These are phyloP conservation scores for Sphagnum contortum DNA, from an alignment of 225 moss, liverwort and hornwort species.

Conservation along the genomic window DNA sequence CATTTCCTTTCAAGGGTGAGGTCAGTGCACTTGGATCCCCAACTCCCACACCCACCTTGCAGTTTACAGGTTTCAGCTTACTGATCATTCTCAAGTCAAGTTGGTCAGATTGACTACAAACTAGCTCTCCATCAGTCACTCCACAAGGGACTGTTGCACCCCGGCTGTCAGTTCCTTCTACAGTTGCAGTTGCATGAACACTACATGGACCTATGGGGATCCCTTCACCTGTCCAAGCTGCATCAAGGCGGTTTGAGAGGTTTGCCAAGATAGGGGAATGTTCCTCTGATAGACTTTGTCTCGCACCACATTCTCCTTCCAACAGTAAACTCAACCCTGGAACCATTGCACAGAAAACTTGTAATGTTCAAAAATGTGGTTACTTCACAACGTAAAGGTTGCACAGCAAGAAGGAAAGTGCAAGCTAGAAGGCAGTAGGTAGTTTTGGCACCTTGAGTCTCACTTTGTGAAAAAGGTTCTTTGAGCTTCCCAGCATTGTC, in stretches of 20 bases:
- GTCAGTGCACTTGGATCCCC: conserved; percentile 14
- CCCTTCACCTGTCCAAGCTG: conserved; percentile 43
- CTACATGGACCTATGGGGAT: conserved; percentile 16
- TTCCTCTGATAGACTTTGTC: conserved; percentile 45
- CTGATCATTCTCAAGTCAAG: too few relatives aligned
- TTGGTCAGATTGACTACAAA: conserved; percentile 1
- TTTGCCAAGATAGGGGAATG: conserved; percentile 55
- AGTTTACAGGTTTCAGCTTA: conserved; percentile 1
- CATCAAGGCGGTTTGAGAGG: conserved; percentile 43
- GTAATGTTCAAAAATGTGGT: too few relatives aligned
- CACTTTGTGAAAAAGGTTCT: too few relatives aligned
- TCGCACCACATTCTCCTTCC: conserved; percentile 25
- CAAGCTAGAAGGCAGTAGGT: too few relatives aligned
- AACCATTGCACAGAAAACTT: too few relatives aligned
- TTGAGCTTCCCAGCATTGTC: conserved; percentile 3
- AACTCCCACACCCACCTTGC: conserved; percentile 18
- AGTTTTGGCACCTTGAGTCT: too few relatives aligned
- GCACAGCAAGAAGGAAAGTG: too few relatives aligned
- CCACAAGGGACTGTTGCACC: conserved; percentile 10
- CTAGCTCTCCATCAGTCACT: conserved; percentile 17
- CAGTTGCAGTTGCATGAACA: neutral
- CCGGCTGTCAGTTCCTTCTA: conserved; percentile 12
- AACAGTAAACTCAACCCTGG: conserved; percentile 1
- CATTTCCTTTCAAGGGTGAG: conserved; percentile 32
- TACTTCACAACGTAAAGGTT: too few relatives aligned